These are phyloP conservation scores for Phytophthora fragariaefolia DNA, from an alignment of 352 stramenopile genomes.

Conservation along the genomic window DNA sequence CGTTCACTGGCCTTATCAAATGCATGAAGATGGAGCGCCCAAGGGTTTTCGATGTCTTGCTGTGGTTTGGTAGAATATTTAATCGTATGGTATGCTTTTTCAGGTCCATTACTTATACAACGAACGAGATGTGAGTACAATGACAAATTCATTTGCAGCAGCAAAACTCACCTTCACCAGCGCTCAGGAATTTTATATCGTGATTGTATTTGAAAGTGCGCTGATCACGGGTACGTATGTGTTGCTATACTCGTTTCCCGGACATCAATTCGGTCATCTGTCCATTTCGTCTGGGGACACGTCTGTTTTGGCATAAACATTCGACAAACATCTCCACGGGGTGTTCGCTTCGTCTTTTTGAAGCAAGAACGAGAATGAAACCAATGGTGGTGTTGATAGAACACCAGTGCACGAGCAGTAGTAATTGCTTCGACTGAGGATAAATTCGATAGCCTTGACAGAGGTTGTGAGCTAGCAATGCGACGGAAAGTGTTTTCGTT, in stretches of 20 bases:
- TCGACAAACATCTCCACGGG: too few species aligned
- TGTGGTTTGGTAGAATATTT: conserved; percentile 19
- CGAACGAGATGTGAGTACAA: neutral
- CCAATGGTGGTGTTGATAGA: conserved; percentile 12
- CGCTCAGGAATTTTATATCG: too few species aligned
- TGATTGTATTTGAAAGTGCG: too few species aligned
- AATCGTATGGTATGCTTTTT: conserved; percentile 22
- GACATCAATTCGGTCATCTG: too few species aligned
- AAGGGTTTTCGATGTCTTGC: conserved; percentile 11
- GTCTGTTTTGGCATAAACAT: too few species aligned
- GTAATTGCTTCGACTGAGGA: neutral
- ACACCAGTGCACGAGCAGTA: neutral
- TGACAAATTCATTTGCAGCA: neutral
- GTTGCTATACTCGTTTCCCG: too few species aligned
- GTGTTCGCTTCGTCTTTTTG: neutral
- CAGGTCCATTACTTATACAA: neutral
- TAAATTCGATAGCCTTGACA: too few species aligned
- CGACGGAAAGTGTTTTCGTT: too few species aligned
- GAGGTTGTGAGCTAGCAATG: too few species aligned
- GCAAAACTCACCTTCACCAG: conserved; percentile 8
- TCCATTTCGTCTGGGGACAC: too few species aligned
- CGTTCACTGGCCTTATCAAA: conserved; percentile 9
- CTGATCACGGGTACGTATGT: too few species aligned
- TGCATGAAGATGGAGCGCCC: conserved; percentile 7
- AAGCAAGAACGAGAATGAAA: conserved; percentile 16